Conservation (phyloP, 805 yeast species). For the Zygosaccharomyces bailii region DNA sequence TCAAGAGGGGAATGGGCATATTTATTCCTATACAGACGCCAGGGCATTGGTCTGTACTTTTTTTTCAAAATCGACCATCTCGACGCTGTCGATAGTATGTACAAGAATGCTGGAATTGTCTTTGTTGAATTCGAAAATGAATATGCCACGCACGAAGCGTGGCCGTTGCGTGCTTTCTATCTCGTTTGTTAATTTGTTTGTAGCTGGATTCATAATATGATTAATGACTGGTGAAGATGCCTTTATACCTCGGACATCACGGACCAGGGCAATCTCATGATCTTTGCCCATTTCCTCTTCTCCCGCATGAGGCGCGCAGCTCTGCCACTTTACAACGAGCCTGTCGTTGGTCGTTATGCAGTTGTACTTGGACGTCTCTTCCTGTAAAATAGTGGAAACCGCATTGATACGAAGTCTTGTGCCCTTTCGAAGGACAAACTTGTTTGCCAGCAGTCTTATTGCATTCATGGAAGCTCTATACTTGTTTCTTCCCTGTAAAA, state of each 20-base stretch:
- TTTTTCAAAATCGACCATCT: conserved; percentile 47
- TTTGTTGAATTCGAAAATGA: conserved; percentile 60
- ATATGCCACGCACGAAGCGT: conserved; percentile 44
- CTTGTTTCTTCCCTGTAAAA: conserved; percentile 51
- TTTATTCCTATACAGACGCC: conserved; percentile 19
- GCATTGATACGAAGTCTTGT: conserved; percentile 49
- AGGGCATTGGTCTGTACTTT: conserved; percentile 23
- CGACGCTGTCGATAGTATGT: conserved; percentile 66
- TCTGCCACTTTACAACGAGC: conserved; percentile 30
- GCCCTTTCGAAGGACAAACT: conserved; percentile 51
- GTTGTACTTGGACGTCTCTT: conserved; percentile 20
- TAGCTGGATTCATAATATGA: conserved; percentile 19
- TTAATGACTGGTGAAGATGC: conserved; percentile 16
- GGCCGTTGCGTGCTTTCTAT: conserved; percentile 2
- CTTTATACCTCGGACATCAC: conserved; percentile 6
- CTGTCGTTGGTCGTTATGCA: conserved; percentile 25
- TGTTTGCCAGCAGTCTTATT: conserved; percentile 50
- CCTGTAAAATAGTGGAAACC: conserved; percentile 34
- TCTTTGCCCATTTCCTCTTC: neutral
- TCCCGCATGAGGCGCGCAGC: conserved; percentile 19
- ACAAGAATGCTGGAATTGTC: conserved; percentile 53
- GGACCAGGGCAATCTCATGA: conserved; percentile 2
- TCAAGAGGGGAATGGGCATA: neutral
- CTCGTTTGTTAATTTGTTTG: conserved; percentile 11
- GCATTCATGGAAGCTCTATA: conserved; percentile 58